These are phyloP conservation scores for Claviceps spartinae DNA, from an alignment of 2,329 filamentous ascomycete genomes.

Conservation along the genomic window DNA sequence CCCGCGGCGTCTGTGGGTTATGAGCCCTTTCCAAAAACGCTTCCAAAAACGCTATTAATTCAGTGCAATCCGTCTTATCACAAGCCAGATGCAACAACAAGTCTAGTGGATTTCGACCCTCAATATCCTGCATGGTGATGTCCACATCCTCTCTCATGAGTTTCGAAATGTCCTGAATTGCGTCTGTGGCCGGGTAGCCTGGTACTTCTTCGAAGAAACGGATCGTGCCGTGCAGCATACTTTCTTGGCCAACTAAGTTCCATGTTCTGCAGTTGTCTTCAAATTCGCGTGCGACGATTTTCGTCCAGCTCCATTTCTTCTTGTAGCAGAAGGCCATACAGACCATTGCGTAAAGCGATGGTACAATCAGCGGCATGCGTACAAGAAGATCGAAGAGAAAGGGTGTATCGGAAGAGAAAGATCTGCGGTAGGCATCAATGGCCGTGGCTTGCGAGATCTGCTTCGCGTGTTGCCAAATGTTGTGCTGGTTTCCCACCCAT, in stretches of 20 bases:
- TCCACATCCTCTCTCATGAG: background rate
- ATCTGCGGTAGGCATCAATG: background rate
- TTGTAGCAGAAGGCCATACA: background rate
- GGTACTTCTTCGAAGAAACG: background rate
- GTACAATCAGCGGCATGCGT: background rate
- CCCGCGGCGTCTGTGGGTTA: background rate
- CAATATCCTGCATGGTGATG: background rate
- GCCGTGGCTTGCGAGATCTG: background rate
- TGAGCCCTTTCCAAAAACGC: background rate
- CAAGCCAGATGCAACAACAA: background rate
- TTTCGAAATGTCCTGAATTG: background rate
- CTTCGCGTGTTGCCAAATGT: background rate
- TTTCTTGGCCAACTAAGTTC: background rate
- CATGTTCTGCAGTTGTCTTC: background rate
- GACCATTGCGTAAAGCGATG: background rate
- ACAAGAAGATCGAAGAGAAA: background rate
- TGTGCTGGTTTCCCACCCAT: background rate
- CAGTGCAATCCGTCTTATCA: background rate
- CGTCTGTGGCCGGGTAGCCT: background rate
- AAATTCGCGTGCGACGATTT: background rate
- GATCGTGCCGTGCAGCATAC: background rate
- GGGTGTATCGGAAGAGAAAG: background rate
- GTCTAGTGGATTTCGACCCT: background rate
- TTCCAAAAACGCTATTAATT: background rate
- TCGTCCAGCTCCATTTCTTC: background rate